Percentiles rank a stretch among this genome's conserved stretches.
phyloP scores from a whole-genome alignment of 73 alveolate species.

The Diophrys sp. region DNA sequence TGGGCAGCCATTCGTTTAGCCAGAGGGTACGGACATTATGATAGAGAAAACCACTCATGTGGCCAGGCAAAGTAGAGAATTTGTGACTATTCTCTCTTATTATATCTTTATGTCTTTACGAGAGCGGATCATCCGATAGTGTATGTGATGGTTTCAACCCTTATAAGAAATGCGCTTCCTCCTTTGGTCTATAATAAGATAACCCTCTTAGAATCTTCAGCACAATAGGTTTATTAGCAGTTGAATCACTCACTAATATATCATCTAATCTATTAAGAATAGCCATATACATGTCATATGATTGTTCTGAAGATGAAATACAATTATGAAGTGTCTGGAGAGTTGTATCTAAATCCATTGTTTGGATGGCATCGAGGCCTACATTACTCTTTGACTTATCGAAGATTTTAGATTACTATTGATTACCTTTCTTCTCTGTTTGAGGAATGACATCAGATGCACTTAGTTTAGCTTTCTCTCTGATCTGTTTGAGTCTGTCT shows the following conservation, averaged over 20 bases:
- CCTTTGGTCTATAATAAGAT: conserved; percentile 53
- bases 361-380: background rate
- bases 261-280: conserved; percentile 44
- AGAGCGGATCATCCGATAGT: conserved; percentile 20
- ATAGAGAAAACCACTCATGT: background rate
- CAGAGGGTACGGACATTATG: background rate
- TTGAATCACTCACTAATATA: conserved; percentile 16
- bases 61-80: conserved; percentile 20
- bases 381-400: background rate
- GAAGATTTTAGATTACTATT: background rate
- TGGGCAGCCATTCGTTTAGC: background rate
- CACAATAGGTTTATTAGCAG: conserved; percentile 1
- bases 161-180: conserved; percentile 13
- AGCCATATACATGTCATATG: conserved; percentile 19
- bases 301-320: background rate
- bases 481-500: background rate
- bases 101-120: conserved; percentile 37
- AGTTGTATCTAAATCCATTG: conserved; percentile 25
- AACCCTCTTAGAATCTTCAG: conserved; percentile 26
- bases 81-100: conserved; percentile 16
- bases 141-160: conserved; percentile 9
- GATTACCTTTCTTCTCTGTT: background rate
- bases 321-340: conserved; percentile 14
- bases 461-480: background rate
- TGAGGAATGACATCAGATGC: background rate